phyloP scores from a whole-genome alignment of 139 green algal species.

The Parachlorella kessleri region DNA sequence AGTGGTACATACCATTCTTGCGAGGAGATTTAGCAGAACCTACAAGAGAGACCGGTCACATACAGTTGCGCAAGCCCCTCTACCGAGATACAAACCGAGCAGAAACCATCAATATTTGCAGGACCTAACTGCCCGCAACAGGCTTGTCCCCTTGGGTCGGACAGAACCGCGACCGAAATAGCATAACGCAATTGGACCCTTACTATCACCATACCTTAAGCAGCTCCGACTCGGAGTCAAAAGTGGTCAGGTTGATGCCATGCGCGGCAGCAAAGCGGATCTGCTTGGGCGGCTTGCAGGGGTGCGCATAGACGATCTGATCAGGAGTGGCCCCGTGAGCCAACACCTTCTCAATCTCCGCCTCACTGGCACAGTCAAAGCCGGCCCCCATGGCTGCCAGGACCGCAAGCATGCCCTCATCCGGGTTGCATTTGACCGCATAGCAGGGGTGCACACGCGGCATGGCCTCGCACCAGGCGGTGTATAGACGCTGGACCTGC shows the following conservation, averaged over 20 bases:
- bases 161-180: too few species aligned
- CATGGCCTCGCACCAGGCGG: slow-evolving; percentile 72
- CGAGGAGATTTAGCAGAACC: too few species aligned
- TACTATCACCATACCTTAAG: slow-evolving; percentile 76
- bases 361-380: slow-evolving; percentile 94
- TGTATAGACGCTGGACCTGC: slow-evolving; percentile 22
- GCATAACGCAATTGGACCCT: too few species aligned
- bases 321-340: slow-evolving; percentile 73
- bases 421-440: slow-evolving; percentile 96
- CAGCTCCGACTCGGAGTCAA: slow-evolving; percentile 92
- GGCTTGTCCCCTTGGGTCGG: too few species aligned
- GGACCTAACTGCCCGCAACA: too few species aligned
- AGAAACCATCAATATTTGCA: too few species aligned
- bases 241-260: slow-evolving; percentile 85
- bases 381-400: slow-evolving; percentile 87
- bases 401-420: slow-evolving; percentile 80
- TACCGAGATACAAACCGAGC: too few species aligned
- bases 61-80: too few species aligned
- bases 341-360: slow-evolving; percentile 86
- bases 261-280: slow-evolving; percentile 55
- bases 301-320: slow-evolving; percentile 94
- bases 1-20: too few species aligned
- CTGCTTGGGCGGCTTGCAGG: slow-evolving; percentile 90
- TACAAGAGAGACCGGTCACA: too few species aligned
- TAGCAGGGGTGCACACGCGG: slow-evolving; percentile 89